phyloP scores from a whole-genome alignment of 2,329 filamentous ascomycete genomes.

The Fusarium torreyae region DNA sequence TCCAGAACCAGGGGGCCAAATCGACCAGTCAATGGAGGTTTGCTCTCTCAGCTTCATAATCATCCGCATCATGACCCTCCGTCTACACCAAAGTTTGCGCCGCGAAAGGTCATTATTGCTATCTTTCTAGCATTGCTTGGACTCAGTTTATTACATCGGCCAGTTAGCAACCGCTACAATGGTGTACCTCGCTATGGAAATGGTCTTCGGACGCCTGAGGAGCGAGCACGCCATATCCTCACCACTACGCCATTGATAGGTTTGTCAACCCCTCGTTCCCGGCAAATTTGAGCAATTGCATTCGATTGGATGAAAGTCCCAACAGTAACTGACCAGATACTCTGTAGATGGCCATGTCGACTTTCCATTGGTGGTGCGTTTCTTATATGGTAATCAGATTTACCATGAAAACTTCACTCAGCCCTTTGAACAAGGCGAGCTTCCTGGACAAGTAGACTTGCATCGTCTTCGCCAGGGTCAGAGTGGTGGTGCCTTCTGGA shows the following conservation, averaged over 20 bases:
- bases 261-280: constrained; percentile 43
- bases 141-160: constrained; percentile 49
- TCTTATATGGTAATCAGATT: constrained; percentile 81
- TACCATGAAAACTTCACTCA: constrained; percentile 81
- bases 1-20: constrained; percentile 34
- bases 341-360: constrained; percentile 90
- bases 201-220: constrained; percentile 57
- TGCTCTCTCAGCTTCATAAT: constrained; percentile 41
- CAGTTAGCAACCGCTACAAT: constrained; percentile 46
- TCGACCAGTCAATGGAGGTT: constrained; percentile 37
- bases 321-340: background rate
- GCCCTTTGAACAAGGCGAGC: constrained; percentile 78
- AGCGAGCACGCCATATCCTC: constrained; percentile 64
- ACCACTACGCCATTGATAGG: constrained; percentile 65
- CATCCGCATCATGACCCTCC: constrained; percentile 38
- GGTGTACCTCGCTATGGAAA: constrained; percentile 47
- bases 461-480: constrained; percentile 79
- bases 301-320: background rate
- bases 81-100: constrained; percentile 46
- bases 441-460: constrained; percentile 83
- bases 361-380: constrained; percentile 80
- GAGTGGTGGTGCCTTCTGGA: constrained; percentile 94
- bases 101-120: constrained; percentile 44
- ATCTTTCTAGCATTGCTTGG: constrained; percentile 48
- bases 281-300: background rate